These are phyloP conservation scores for Luffa acutangula DNA, from an alignment of 306 rosid species.

Conservation along the genomic window DNA sequence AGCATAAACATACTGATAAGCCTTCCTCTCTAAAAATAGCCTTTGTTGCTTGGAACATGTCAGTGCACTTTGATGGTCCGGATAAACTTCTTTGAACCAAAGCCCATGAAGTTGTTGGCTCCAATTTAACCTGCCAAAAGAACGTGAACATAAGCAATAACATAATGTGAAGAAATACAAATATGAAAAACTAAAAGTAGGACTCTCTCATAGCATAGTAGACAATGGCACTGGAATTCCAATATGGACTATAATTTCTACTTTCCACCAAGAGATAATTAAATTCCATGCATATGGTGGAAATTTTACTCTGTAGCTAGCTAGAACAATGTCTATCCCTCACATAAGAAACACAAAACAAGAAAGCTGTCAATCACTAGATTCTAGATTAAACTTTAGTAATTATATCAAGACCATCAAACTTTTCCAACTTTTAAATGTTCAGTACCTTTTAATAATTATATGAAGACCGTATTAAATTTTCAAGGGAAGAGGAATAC, in stretches of 20 bases:
- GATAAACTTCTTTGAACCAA: conserved; percentile 40
- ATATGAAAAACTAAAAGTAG: not conserved
- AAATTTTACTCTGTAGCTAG: not conserved
- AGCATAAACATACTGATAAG: conserved; percentile 30
- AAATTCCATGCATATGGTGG: not conserved
- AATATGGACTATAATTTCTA: not conserved
- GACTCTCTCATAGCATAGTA: not conserved
- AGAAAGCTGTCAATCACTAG: not conserved
- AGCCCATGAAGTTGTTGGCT: conserved; percentile 84
- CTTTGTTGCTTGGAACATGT: conserved; percentile 79
- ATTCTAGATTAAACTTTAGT: not conserved
- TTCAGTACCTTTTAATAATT: no score
- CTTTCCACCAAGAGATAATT: not conserved
- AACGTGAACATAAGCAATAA: not conserved
- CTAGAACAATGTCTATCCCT: not conserved
- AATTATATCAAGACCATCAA: no score
- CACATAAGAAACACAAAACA: not conserved
- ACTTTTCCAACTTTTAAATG: no score
- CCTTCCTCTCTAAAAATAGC: conserved; percentile 97
- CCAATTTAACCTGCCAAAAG: conserved; percentile 65
- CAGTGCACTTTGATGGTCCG: conserved; percentile 66
- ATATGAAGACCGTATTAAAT: no score
- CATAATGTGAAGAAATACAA: not conserved
- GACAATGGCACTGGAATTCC: not conserved
- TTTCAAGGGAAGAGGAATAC: no score